A percentile compares a stretch with the other conserved stretches of the same genome.
These are phyloP conservation scores for Botryotinia calthae DNA, from an alignment of 2,329 filamentous ascomycete genomes.

Conservation along the genomic window DNA sequence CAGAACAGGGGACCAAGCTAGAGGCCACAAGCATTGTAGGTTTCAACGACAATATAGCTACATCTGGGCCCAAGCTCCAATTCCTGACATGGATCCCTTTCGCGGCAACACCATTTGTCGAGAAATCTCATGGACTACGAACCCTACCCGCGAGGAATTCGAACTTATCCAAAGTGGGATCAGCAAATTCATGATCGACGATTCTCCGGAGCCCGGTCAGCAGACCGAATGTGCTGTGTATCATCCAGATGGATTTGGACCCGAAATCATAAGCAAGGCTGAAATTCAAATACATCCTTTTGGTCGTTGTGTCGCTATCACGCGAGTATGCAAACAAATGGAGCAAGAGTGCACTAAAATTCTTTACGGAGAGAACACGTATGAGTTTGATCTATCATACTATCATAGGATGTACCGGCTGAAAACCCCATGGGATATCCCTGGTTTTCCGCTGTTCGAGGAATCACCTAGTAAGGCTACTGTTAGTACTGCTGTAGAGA, in stretches of 20 bases:
- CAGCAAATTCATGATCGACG: not conserved
- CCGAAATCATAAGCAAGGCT: not conserved
- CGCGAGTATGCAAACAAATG: not conserved
- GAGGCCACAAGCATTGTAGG: not conserved
- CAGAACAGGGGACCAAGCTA: not conserved
- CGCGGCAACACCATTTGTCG: not conserved
- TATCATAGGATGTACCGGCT: not conserved
- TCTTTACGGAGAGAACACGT: not conserved
- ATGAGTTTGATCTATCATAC: not conserved
- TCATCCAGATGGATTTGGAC: not conserved
- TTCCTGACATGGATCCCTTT: not conserved
- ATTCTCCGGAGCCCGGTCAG: not conserved
- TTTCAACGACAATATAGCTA: not conserved
- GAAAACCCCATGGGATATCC: not conserved
- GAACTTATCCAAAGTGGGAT: not conserved
- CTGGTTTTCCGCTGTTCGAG: not conserved
- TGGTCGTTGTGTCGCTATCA: not conserved
- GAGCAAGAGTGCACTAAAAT: not conserved
- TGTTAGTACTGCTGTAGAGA: not conserved
- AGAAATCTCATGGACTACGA: not conserved
- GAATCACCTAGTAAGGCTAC: not conserved
- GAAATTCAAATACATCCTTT: not conserved
- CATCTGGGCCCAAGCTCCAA: not conserved
- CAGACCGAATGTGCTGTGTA: not conserved
- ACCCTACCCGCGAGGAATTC: not conserved